Evolutionary conservation across 208 protist genomes (phyloP).

Genomic region (Leishmania major): DNA sequence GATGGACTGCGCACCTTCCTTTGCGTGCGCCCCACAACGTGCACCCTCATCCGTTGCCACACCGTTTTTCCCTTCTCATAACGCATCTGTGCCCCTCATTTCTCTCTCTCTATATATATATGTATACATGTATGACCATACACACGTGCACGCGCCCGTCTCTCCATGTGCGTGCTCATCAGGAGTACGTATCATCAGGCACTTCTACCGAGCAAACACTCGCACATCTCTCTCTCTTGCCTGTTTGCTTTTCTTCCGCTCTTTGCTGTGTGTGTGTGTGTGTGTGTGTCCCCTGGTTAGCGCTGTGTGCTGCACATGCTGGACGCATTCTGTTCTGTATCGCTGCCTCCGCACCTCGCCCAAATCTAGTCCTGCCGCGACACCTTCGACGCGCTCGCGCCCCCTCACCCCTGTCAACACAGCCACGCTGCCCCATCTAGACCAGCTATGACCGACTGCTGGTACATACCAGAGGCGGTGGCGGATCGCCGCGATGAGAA

Average conservation of each 20-base stretch:
- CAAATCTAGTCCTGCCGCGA: not conserved
- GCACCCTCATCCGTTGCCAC: not conserved
- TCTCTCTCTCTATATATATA: not conserved
- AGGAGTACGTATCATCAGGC: not conserved
- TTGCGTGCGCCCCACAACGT: not conserved
- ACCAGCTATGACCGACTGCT: slow-evolving; percentile 53
- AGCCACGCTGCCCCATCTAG: not conserved
- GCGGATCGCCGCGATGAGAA: slow-evolving; percentile 56
- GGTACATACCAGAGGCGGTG: slow-evolving; percentile 57
- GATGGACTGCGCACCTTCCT: not conserved
- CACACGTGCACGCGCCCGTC: not conserved
- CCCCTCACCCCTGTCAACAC: not conserved
- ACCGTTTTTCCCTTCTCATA: not conserved
- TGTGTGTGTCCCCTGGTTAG: not conserved
- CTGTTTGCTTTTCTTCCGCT: not conserved
- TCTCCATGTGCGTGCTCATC: not conserved
- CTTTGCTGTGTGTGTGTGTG: not conserved
- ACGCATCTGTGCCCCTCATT: not conserved
- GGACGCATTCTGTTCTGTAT: not conserved
- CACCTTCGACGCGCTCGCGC: not conserved
- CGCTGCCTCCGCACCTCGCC: not conserved
- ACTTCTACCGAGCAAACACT: not conserved
- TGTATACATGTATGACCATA: not conserved
- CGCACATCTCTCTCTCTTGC: not conserved
- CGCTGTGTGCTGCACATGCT: too few species aligned